Conservation (phyloP, 371 early-diverging fungal species). For the Lichtheimia ramosa region DNA sequence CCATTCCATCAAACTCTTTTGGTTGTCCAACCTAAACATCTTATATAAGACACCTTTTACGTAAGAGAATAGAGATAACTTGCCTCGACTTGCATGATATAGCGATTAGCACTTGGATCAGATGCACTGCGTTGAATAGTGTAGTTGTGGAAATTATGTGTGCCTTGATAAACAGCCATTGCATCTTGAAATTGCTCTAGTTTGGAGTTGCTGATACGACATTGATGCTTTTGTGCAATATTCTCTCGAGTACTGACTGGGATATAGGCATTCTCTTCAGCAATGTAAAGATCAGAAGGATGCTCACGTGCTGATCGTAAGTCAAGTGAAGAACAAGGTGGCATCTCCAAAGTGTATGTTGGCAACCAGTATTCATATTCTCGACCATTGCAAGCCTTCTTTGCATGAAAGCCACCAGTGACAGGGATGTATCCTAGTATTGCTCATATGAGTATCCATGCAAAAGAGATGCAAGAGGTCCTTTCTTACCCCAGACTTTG, state of each 20-base stretch:
- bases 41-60: slow-evolving; percentile 12
- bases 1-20: slow-evolving; percentile 72
- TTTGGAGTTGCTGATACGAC: slow-evolving; percentile 58
- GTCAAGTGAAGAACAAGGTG: slow-evolving; percentile 26
- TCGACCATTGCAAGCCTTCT: slow-evolving; percentile 89
- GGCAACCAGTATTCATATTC: slow-evolving; percentile 98
- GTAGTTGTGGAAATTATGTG: slow-evolving; percentile 97
- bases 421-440: slow-evolving; percentile 2
- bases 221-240: slow-evolving; percentile 50
- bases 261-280: slow-evolving; percentile 15
- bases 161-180: slow-evolving; percentile 81
- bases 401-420: slow-evolving; percentile 79
- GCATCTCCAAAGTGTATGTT: slow-evolving; percentile 74
- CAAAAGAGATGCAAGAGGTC: no score
- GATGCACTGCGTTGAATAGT: slow-evolving; percentile 79
- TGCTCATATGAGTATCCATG: no score
- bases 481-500: slow-evolving; percentile 76
- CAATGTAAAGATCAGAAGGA: slow-evolving; percentile 3
- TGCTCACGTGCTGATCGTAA: background rate
- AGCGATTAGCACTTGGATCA: slow-evolving; percentile 79
- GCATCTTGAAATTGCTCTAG: slow-evolving; percentile 68
- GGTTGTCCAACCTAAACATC: slow-evolving; percentile 53
- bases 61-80: background rate
- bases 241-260: slow-evolving; percentile 47
- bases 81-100: slow-evolving; percentile 71